phyloP scores from a whole-genome alignment of 306 rosid genomes.

The Cucumis hystrix region DNA sequence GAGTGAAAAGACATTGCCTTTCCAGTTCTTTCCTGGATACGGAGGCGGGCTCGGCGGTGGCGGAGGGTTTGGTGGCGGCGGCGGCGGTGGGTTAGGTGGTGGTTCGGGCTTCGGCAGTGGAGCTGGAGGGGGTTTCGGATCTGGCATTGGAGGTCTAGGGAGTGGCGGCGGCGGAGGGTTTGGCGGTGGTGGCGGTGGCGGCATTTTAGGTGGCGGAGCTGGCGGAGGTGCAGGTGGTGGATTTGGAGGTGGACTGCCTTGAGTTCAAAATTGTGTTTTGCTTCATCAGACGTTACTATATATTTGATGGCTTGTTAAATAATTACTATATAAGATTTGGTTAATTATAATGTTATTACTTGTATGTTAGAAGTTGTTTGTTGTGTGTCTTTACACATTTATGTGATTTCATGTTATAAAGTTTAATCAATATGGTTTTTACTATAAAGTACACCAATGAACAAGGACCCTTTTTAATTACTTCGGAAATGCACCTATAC shows the following conservation, averaged over 20 bases:
- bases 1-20: constrained; percentile 7
- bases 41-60: constrained; percentile 18
- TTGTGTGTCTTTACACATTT: neutral
- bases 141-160: constrained; percentile 19
- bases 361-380: neutral
- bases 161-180: constrained; percentile 30
- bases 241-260: constrained; percentile 7
- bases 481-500: no score
- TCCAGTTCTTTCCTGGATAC: constrained; percentile 16
- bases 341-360: neutral
- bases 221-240: constrained; percentile 20
- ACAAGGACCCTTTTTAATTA: neutral
- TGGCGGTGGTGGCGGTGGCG: constrained; percentile 3
- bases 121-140: constrained; percentile 18
- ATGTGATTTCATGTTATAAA: neutral
- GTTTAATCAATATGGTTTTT: neutral
- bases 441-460: neutral
- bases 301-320: no score
- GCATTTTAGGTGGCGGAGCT: constrained; percentile 21
- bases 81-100: constrained; percentile 27
- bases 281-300: no score
- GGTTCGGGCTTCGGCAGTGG: constrained; percentile 49
- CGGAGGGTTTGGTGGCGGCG: constrained; percentile 23
- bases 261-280: neutral
- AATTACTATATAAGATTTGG: neutral